Conservation (phyloP, 371 early-diverging fungal genomes). For the Cokeromyces recurvatus region DNA sequence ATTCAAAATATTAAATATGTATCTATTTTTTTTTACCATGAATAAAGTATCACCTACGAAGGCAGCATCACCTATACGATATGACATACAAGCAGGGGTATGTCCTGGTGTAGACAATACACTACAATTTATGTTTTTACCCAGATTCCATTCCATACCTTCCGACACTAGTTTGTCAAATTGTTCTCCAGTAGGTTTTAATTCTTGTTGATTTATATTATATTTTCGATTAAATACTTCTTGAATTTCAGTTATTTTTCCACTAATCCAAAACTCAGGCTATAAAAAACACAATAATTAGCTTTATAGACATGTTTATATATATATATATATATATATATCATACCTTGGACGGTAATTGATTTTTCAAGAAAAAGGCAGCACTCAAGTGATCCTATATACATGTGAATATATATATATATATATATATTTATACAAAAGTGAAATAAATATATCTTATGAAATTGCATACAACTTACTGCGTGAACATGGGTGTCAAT, state of each 20-base stretch:
- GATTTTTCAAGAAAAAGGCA: constrained; percentile 27
- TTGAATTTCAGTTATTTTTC: constrained; percentile 34
- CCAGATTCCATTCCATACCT: constrained; percentile 30
- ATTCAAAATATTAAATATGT: neutral
- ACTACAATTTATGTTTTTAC: constrained; percentile 34
- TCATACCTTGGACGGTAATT: constrained; percentile 25
- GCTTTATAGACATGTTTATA: too few relatives aligned
- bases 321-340: too few relatives aligned
- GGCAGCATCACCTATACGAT: constrained; percentile 42
- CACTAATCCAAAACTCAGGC: constrained; percentile 42
- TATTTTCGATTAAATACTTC: constrained; percentile 34
- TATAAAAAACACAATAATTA: constrained; percentile 7
- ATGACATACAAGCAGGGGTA: constrained; percentile 44
- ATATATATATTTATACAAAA: too few relatives aligned
- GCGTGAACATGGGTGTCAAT: constrained; percentile 50
- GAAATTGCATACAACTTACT: too few relatives aligned
- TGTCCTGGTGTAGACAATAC: constrained; percentile 41
- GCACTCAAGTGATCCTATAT: constrained; percentile 48
- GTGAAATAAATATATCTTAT: too few relatives aligned
- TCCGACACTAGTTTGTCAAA: constrained; percentile 29
- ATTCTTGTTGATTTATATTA: constrained; percentile 19
- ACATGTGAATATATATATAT: too few relatives aligned
- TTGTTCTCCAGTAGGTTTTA: constrained; percentile 28
- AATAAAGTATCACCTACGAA: constrained; percentile 47
- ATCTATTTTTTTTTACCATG: constrained; percentile 38